Percentiles rank a stretch among this genome's conserved stretches.
Conservation (phyloP, 805 yeast species). For the Saturnispora zaruensis region DNA sequence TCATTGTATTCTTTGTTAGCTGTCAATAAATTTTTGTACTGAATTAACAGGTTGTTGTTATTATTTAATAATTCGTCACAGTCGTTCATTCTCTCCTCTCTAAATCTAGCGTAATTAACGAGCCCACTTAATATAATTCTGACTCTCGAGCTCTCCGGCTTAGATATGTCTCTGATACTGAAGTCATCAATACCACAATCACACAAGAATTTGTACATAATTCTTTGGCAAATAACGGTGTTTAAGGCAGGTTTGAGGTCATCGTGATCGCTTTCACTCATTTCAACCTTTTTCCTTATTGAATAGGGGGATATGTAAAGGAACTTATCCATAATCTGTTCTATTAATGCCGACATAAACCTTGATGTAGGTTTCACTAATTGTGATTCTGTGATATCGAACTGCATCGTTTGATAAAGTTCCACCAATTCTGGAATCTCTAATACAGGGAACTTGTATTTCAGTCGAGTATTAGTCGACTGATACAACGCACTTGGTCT, state of each 20-base stretch:
- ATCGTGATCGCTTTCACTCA: conserved; percentile 15
- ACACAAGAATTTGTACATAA: conserved; percentile 52
- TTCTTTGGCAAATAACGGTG: conserved; percentile 49
- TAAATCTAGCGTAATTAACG: conserved; percentile 75
- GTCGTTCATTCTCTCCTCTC: conserved; percentile 67
- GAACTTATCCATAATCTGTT: conserved; percentile 29
- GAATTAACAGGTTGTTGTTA: conserved; percentile 42
- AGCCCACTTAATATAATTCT: conserved; percentile 69
- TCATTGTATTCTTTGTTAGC: conserved; percentile 33
- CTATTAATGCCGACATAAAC: conserved; percentile 27
- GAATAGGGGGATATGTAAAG: conserved; percentile 27
- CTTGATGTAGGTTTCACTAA: conserved; percentile 25
- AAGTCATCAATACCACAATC: conserved; percentile 76
- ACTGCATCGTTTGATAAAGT: conserved; percentile 24
- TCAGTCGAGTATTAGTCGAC: conserved; percentile 19
- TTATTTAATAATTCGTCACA: conserved; percentile 53
- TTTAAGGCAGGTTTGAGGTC: conserved; percentile 34
- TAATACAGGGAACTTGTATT: conserved; percentile 29
- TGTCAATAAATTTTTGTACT: conserved; percentile 35
- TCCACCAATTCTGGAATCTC: conserved; percentile 24
- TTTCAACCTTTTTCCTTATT: conserved; percentile 21
- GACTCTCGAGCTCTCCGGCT: conserved; percentile 65
- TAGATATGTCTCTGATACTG: conserved; percentile 59
- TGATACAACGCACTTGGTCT: conserved; percentile 31
- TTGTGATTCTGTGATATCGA: conserved; percentile 24